These are phyloP conservation scores for Trichoderma afroharzianum DNA, from an alignment of 2,329 filamentous ascomycete species.

Conservation along the genomic window DNA sequence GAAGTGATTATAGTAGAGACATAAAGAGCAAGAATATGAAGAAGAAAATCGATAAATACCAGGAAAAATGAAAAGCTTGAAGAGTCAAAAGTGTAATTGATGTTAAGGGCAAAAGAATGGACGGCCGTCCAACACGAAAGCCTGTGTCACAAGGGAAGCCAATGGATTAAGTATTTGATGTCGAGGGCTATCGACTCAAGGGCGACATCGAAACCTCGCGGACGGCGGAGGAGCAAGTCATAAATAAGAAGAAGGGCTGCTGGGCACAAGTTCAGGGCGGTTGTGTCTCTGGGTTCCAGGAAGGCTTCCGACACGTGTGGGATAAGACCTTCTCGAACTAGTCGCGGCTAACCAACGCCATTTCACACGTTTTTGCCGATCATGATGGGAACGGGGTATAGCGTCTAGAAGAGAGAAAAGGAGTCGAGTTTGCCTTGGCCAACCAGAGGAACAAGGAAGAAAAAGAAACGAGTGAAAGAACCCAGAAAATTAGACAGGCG, in stretches of 20 bases:
- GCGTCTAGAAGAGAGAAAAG: background rate
- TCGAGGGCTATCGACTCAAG: conserved; percentile 8
- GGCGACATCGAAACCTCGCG: conserved; percentile 12
- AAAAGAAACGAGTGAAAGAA: background rate
- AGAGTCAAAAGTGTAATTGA: background rate
- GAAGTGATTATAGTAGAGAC: background rate
- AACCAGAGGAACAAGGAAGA: background rate
- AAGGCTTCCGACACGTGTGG: conserved; percentile 13
- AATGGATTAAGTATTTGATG: background rate
- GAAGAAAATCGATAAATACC: background rate
- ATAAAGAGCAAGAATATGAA: background rate
- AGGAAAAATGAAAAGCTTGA: background rate
- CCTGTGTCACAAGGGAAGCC: conserved; percentile 3
- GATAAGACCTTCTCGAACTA: conserved; percentile 2
- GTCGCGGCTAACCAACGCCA: background rate
- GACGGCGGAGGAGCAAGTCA: conserved; percentile 13
- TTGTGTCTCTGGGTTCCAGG: background rate
- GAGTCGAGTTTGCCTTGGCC: background rate
- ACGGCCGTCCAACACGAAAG: conserved; percentile 5
- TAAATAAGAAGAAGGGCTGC: conserved; percentile 8
- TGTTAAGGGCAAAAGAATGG: conserved; percentile 6
- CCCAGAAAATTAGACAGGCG: background rate
- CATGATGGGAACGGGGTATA: conserved; percentile 10
- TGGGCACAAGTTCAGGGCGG: background rate
- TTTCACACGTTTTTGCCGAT: conserved; percentile 11